These are phyloP conservation scores for Penicillium steckii DNA, from an alignment of 495 filamentous ascomycete genomes.

Conservation along the genomic window DNA sequence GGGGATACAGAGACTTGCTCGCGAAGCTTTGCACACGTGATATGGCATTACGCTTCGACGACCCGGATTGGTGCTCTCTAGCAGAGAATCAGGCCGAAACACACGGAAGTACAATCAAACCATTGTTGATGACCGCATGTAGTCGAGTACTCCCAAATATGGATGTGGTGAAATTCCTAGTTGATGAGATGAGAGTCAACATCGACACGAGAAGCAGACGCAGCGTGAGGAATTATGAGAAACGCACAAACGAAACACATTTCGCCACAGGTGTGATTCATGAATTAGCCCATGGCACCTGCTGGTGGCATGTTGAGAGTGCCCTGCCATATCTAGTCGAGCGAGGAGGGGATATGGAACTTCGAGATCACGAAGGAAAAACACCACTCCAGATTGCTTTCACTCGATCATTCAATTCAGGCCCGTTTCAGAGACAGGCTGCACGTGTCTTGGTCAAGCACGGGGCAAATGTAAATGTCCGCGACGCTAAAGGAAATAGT, in stretches of 20 bases:
- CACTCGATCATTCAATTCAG: background rate
- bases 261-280: constrained; percentile 7
- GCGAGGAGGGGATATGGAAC: constrained; percentile 14
- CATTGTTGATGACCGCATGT: constrained; percentile 14
- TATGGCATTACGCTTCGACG: constrained; percentile 7
- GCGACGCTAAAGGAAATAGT: constrained; percentile 13
- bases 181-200: constrained; percentile 12
- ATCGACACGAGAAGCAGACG: background rate
- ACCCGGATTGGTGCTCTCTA: constrained; percentile 1
- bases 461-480: constrained; percentile 26
- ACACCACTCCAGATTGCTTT: constrained; percentile 16
- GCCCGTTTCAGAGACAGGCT: constrained; percentile 13
- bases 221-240: background rate
- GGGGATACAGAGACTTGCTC: constrained; percentile 7
- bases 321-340: constrained; percentile 19
- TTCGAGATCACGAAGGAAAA: constrained; percentile 7
- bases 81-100: background rate
- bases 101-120: background rate
- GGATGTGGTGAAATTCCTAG: constrained; percentile 10
- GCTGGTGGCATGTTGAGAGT: constrained; percentile 18
- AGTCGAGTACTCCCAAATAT: constrained; percentile 15
- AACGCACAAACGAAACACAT: background rate
- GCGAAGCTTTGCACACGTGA: constrained; percentile 4
- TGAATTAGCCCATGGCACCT: constrained; percentile 9
- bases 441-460: constrained; percentile 20